Base-by-base conservation (phyloP, 305 asterid species). In the Solanum hybrid region DNA sequence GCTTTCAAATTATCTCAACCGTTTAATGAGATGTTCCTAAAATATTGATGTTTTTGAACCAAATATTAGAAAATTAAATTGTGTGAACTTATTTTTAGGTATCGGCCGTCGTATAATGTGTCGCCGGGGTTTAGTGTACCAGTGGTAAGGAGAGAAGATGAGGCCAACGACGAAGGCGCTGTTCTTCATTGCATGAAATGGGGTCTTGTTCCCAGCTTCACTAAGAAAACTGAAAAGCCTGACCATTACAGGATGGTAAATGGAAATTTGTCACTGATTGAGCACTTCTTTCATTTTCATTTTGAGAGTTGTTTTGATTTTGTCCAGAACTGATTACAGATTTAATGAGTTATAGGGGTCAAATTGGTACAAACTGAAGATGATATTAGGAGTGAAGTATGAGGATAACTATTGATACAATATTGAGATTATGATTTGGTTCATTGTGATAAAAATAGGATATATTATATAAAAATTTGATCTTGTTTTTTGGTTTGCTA, bases 141-240 rank as follows among this genome's bases (percentile, higher is more conserved):
- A 87, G 99, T 97, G 83, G 94, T 97, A 16, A 93, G 97, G 89
- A 93, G 93, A 87, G 99, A 94, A 86, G 94, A 93, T 16, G 94
- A 89, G 5, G 90, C 92, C 40, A 95, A 91, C 28, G 57, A 89
- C n/a, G 91, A 89, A 79, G 96, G 96, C 87, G 95, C 92, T 89
- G 98, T 94, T 83, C 90, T 94, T 91, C 99, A 97, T 90, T 95
- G 96, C 89, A 97, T 97, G 99, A 97, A 96, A 85, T 97, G 99
- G 99, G 99, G 99, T 26, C 95, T 97, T 76, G 90, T 97, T 90
- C 99, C 99, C 29, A 94, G 97, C 91, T 97, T 97, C 92, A 95
- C 98, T 46, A 95, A 97, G 93, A 95, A 95, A 91, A 90, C 93
- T 61, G 97, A 95, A 51, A 97, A 95, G 91, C 93, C 94, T 71